phyloP scores from a whole-genome alignment of 257 asterid genomes.

The Agastache rugosa region DNA sequence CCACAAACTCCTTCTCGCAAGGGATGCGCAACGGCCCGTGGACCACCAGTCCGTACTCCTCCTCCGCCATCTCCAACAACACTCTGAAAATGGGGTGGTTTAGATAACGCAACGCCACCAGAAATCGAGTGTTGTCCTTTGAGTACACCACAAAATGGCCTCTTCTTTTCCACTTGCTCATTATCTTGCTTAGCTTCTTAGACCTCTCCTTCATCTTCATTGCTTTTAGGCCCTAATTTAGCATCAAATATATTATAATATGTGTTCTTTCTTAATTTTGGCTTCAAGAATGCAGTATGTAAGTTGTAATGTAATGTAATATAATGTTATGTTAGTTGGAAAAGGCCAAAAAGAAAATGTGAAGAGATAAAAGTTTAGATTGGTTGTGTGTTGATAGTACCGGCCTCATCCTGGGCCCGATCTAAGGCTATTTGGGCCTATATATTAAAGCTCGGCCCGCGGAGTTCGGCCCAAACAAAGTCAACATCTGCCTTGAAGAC shows the following conservation, averaged over 20 bases:
- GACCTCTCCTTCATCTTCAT: conserved; percentile 54
- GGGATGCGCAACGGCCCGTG: conserved; percentile 56
- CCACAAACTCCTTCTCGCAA: conserved; percentile 52
- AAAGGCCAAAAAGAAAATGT: conserved; percentile 35
- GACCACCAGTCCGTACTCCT: conserved; percentile 49
- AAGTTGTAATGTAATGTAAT: no score
- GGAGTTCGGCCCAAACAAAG: no score
- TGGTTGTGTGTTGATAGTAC: no score
- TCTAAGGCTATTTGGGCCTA: no score
- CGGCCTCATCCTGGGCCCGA: no score
- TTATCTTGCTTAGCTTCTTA: conserved; percentile 48
- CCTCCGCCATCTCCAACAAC: conserved; percentile 64
- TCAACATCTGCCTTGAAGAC: no score
- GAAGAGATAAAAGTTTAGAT: conserved; percentile 38
- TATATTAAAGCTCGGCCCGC: no score
- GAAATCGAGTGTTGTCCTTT: conserved; percentile 50
- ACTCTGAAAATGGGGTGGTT: conserved; percentile 63
- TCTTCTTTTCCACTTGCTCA: conserved; percentile 46
- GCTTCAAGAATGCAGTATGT: background rate
- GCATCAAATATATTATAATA: background rate
- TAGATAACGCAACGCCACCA: conserved; percentile 46
- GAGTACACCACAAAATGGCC: conserved; percentile 62
- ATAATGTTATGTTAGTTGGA: conserved; percentile 26
- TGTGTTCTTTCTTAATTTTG: background rate
- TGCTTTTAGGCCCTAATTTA: background rate